phyloP scores from a whole-genome alignment of 2,329 filamentous ascomycete genomes.

The Fusarium udum region DNA sequence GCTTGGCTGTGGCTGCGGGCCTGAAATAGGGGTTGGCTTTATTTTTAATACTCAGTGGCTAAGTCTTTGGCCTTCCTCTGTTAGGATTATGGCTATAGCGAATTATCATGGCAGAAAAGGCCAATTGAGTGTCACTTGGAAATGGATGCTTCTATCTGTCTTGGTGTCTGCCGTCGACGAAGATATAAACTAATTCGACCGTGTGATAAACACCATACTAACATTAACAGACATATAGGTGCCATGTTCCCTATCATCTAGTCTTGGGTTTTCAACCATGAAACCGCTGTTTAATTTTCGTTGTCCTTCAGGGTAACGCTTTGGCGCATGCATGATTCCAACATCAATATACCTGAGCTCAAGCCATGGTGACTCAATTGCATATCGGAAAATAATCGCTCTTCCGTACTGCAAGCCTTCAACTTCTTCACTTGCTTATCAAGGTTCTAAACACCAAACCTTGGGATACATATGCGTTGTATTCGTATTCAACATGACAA shows the following conservation, averaged over 20 bases:
- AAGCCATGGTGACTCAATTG: background rate
- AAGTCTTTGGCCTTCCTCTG: no score
- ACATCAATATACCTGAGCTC: background rate
- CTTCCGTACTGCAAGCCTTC: background rate
- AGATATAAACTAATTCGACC: background rate
- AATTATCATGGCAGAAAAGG: background rate
- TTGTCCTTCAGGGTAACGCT: background rate
- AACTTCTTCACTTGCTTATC: background rate
- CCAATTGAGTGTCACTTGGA: accelerated
- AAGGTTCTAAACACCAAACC: background rate
- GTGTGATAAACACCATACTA: background rate
- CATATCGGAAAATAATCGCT: background rate
- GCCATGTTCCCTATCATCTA: background rate
- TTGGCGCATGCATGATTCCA: background rate
- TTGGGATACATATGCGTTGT: background rate
- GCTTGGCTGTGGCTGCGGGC: background rate
- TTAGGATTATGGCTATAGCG: background rate
- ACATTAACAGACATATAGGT: background rate
- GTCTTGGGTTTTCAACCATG: background rate
- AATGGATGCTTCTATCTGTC: background rate
- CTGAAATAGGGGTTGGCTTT: background rate
- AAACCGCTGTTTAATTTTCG: background rate
- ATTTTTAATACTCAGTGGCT: background rate
- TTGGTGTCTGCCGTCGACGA: no score
- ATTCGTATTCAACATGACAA: background rate